phyloP scores from a whole-genome alignment of 305 asterid genomes.

The Withania somnifera region DNA sequence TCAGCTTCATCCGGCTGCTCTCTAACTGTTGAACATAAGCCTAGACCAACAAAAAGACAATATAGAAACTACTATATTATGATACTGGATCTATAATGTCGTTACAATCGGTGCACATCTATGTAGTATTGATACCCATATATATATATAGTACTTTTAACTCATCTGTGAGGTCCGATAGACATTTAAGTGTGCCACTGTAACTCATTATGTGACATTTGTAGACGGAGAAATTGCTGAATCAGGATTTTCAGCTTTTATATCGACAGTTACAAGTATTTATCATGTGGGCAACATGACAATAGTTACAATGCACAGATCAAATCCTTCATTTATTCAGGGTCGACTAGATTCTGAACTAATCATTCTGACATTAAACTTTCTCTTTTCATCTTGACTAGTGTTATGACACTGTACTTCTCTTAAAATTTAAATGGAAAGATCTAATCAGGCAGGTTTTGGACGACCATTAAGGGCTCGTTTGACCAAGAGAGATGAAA shows the following conservation, averaged over 20 bases:
- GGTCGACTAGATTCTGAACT: background rate
- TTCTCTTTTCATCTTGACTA: background rate
- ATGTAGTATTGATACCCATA: background rate
- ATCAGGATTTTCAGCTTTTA: background rate
- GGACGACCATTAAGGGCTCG: background rate
- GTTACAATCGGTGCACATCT: background rate
- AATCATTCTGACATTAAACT: background rate
- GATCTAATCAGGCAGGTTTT: background rate
- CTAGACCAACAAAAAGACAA: constrained; percentile 10
- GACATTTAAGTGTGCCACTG: background rate
- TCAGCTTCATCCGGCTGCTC: constrained; percentile 27
- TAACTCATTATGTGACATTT: background rate
- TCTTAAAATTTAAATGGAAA: background rate
- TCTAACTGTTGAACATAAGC: constrained; percentile 33
- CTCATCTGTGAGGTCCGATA: background rate
- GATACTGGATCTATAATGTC: background rate
- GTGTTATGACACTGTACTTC: background rate
- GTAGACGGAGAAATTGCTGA: background rate
- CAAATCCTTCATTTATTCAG: background rate
- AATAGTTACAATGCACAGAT: background rate
- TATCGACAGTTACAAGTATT: background rate
- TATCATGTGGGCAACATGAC: background rate
- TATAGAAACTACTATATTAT: background rate
- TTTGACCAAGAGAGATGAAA: too few species aligned
- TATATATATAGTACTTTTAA: background rate